A percentile compares a stretch with the other conserved stretches of the same genome.
These are phyloP conservation scores for Hura crepitans DNA, from an alignment of 441 rosid genomes.

Conservation along the genomic window DNA sequence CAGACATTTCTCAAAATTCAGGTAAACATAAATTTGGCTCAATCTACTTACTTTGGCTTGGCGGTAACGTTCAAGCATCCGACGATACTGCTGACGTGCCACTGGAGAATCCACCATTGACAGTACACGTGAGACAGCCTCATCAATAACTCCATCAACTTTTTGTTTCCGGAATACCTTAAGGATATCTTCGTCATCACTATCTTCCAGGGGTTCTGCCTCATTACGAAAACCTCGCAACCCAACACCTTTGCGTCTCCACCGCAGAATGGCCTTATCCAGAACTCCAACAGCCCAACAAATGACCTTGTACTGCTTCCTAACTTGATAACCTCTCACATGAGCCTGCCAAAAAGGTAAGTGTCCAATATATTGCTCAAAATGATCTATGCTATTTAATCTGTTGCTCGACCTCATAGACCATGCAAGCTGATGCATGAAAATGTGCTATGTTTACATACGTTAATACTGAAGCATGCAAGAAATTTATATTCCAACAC, in stretches of 20 bases:
- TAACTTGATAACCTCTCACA: conserved; percentile 82
- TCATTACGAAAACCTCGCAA: conserved; percentile 64
- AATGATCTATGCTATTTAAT: not conserved
- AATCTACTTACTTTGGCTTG: conserved; percentile 65
- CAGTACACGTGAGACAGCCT: conserved; percentile 78
- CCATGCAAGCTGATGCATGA: not conserved
- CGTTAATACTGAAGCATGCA: too few relatives aligned
- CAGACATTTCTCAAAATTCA: too few relatives aligned
- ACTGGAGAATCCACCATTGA: conserved; percentile 73
- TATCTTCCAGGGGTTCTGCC: conserved; percentile 43
- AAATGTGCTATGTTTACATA: not conserved
- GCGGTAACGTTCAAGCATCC: conserved; percentile 70
- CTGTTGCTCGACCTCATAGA: not conserved
- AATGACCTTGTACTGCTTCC: conserved; percentile 74
- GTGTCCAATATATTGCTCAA: not conserved
- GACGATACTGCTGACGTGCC: conserved; percentile 80
- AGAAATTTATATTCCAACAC: too few relatives aligned
- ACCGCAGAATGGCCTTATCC: conserved; percentile 74
- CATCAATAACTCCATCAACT: conserved; percentile 68
- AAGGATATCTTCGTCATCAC: conserved; percentile 88
- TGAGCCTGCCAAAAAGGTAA: conserved; percentile 56
- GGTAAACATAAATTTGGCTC: not conserved
- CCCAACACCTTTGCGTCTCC: conserved; percentile 89
- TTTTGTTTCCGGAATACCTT: conserved; percentile 81
- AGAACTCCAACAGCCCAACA: conserved; percentile 88